Percentiles rank a stretch among this genome's conserved stretches.
Conservation (phyloP, 2,329 filamentous ascomycete genomes). For the Chaetomium strumarium region DNA sequence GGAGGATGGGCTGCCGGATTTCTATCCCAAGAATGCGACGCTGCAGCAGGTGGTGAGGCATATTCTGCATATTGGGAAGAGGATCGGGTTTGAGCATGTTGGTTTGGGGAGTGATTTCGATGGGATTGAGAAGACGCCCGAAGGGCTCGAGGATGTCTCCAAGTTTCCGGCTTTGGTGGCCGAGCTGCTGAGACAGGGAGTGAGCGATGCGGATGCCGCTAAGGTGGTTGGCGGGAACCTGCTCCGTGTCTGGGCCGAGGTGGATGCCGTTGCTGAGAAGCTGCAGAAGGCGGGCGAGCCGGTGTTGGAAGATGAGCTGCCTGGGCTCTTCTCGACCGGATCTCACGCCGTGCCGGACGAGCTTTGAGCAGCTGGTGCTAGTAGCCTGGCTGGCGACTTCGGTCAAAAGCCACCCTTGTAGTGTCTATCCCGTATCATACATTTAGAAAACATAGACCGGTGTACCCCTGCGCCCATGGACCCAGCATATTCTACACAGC, state of each 20-base stretch:
- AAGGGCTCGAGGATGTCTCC: slow-evolving; percentile 76
- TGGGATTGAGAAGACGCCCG: slow-evolving; percentile 60
- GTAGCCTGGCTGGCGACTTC: not conserved
- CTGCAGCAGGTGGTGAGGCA: slow-evolving; percentile 73
- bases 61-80: slow-evolving; percentile 72
- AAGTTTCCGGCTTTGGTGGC: slow-evolving; percentile 75
- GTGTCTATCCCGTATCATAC: slow-evolving; percentile 11
- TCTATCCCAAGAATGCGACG: slow-evolving; percentile 63
- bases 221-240: slow-evolving; percentile 78
- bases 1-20: slow-evolving; percentile 60
- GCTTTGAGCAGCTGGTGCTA: not conserved
- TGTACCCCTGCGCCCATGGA: not conserved
- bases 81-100: slow-evolving; percentile 82
- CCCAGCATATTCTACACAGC: slow-evolving; percentile 7
- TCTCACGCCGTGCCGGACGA: not conserved
- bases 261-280: slow-evolving; percentile 62
- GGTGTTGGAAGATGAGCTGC: slow-evolving; percentile 49
- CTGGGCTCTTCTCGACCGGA: slow-evolving; percentile 5
- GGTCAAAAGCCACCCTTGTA: not conserved
- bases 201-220: slow-evolving; percentile 66
- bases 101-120: slow-evolving; percentile 90
- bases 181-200: slow-evolving; percentile 65
- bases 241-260: slow-evolving; percentile 75
- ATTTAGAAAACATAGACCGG: slow-evolving; percentile 3
- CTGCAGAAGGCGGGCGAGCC: slow-evolving; percentile 55